Conservation (phyloP, 176 grass and related monocot genomes). For the Oryza longistaminata region DNA sequence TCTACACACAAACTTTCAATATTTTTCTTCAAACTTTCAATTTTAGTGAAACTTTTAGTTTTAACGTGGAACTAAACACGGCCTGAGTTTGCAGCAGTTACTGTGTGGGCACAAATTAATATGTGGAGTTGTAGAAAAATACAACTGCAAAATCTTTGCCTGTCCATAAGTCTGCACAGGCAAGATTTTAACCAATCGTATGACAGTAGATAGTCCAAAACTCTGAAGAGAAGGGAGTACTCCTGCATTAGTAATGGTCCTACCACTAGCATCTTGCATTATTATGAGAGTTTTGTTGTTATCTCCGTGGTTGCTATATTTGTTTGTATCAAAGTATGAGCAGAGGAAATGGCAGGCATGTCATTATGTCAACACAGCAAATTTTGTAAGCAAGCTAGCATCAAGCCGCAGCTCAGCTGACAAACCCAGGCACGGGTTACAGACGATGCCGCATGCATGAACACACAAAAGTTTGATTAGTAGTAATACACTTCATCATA, state of each 20-base stretch:
- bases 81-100: too few relatives aligned
- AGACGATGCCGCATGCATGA: background rate
- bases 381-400: background rate
- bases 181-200: background rate
- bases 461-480: background rate
- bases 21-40: too few relatives aligned
- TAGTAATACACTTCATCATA: background rate
- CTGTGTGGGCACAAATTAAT: too few relatives aligned
- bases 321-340: background rate
- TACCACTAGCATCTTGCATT: background rate
- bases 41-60: too few relatives aligned
- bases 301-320: conserved; percentile 17
- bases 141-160: background rate
- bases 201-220: background rate
- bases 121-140: background rate
- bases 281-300: background rate
- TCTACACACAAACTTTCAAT: too few relatives aligned
- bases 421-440: background rate
- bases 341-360: background rate
- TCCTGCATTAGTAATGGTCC: background rate
- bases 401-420: background rate
- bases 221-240: background rate
- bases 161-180: background rate
- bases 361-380: background rate
- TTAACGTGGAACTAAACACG: too few relatives aligned